Conservation (phyloP, 2,329 filamentous ascomycete species). For the Dactylella cylindrospora region DNA sequence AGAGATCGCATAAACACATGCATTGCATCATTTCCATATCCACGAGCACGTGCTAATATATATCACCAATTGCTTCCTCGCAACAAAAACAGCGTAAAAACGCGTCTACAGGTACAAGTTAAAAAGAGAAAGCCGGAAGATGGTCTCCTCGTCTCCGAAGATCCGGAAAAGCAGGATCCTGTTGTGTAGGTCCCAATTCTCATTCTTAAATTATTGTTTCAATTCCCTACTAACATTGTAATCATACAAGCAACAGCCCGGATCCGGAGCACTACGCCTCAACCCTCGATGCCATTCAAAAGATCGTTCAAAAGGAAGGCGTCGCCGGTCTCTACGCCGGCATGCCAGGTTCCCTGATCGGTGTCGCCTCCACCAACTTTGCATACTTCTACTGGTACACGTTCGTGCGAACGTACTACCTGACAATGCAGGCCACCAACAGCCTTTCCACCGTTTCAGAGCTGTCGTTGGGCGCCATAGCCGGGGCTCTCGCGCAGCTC, state of each 20-base stretch:
- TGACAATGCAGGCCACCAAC: slow-evolving; percentile 57
- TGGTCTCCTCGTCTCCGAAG: slow-evolving; percentile 32
- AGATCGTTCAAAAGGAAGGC: slow-evolving; percentile 80
- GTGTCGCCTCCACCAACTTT: slow-evolving; percentile 96
- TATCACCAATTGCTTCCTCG: background rate
- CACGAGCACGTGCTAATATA: background rate
- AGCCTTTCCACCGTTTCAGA: slow-evolving; percentile 75
- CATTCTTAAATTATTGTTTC: background rate
- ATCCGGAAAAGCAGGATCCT: slow-evolving; percentile 34
- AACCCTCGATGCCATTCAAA: slow-evolving; percentile 82
- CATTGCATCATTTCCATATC: background rate
- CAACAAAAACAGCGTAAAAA: slow-evolving; percentile 72
- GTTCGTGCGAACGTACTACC: slow-evolving; percentile 77
- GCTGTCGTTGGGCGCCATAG: slow-evolving; percentile 78
- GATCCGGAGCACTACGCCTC: slow-evolving; percentile 73
- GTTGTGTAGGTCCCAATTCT: slow-evolving; percentile 22
- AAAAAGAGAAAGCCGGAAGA: slow-evolving; percentile 55
- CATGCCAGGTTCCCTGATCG: slow-evolving; percentile 80
- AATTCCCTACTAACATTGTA: background rate
- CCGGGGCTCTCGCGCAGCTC: slow-evolving; percentile 86
- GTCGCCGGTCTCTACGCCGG: slow-evolving; percentile 81
- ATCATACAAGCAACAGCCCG: slow-evolving; percentile 15
- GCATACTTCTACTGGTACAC: slow-evolving; percentile 88
- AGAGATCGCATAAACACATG: slow-evolving; percentile 16
- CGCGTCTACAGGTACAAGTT: slow-evolving; percentile 89